phyloP scores from a whole-genome alignment of 2,329 filamentous ascomycete species.

The Anthostomella pinea region DNA sequence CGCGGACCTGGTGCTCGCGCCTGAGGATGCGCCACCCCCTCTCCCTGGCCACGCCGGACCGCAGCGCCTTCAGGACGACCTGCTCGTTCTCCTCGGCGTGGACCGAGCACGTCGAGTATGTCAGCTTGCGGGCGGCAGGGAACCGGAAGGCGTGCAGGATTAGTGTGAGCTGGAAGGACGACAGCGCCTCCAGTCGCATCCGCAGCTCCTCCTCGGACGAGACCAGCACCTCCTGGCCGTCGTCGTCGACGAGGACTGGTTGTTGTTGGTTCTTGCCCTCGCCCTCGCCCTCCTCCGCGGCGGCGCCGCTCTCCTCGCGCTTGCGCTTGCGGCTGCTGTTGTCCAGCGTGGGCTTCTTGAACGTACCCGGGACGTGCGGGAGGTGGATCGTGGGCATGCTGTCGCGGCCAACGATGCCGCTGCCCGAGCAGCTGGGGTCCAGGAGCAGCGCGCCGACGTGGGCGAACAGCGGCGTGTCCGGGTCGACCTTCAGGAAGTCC shows the following conservation, averaged over 20 bases:
- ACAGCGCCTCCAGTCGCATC: conserved; percentile 41
- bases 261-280: neutral
- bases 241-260: conserved; percentile 52
- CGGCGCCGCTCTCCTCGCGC: conserved; percentile 36
- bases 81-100: conserved; percentile 85
- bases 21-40: conserved; percentile 76
- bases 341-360: conserved; percentile 37
- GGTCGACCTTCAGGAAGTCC: conserved; percentile 79
- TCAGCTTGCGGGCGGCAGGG: conserved; percentile 69
- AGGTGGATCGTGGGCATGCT: conserved; percentile 69
- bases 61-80: conserved; percentile 71
- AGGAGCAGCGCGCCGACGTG: conserved; percentile 80
- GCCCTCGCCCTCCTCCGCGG: conserved; percentile 10
- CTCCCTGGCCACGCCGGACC: conserved; percentile 61
- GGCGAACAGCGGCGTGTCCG: conserved; percentile 56
- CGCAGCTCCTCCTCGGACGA: conserved; percentile 48
- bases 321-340: conserved; percentile 45
- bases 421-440: conserved; percentile 94
- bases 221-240: conserved; percentile 51
- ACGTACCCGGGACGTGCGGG: conserved; percentile 34
- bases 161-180: conserved; percentile 77
- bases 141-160: conserved; percentile 84
- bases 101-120: conserved; percentile 92
- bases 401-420: conserved; percentile 87
- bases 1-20: conserved; percentile 70